These are phyloP conservation scores for Catenaria anguillulae DNA, from an alignment of 371 early-diverging fungal genomes.

Conservation along the genomic window DNA sequence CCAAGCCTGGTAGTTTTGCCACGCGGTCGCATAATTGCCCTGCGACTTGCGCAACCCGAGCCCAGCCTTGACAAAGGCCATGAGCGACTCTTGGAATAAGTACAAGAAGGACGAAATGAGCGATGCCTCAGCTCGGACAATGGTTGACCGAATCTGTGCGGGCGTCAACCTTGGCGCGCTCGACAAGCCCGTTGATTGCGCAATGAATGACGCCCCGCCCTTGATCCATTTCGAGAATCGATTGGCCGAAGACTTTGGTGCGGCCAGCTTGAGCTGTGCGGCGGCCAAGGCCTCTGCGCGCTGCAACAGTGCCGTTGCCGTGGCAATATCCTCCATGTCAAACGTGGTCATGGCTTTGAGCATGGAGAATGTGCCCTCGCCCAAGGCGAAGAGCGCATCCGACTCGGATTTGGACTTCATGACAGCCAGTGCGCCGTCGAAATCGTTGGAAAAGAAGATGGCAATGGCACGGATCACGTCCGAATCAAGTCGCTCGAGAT, in stretches of 20 bases:
- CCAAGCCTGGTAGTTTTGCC: background rate
- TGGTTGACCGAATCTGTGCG: background rate
- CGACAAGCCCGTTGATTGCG: no score
- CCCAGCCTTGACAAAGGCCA: background rate
- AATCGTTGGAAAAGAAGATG: background rate
- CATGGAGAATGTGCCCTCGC: background rate
- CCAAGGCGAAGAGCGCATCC: background rate
- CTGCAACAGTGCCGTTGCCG: background rate
- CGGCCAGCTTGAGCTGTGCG: background rate
- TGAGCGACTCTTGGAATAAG: constrained; percentile 2
- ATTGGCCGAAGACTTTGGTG: background rate
- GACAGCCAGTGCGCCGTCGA: background rate
- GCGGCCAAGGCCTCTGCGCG: constrained; percentile 3
- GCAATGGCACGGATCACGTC: background rate
- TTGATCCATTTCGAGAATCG: background rate
- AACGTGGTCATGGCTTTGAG: constrained; percentile 6
- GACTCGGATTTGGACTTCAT: background rate
- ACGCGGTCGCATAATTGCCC: background rate
- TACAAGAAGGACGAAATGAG: background rate
- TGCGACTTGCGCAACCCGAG: background rate
- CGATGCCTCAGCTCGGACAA: constrained; percentile 2
- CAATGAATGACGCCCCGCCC: background rate
- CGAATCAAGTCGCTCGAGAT: no score
- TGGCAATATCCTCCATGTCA: background rate
- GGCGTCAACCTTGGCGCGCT: no score